Conservation (phyloP, 352 stramenopile species). For the Globisporangium nagaii region DNA sequence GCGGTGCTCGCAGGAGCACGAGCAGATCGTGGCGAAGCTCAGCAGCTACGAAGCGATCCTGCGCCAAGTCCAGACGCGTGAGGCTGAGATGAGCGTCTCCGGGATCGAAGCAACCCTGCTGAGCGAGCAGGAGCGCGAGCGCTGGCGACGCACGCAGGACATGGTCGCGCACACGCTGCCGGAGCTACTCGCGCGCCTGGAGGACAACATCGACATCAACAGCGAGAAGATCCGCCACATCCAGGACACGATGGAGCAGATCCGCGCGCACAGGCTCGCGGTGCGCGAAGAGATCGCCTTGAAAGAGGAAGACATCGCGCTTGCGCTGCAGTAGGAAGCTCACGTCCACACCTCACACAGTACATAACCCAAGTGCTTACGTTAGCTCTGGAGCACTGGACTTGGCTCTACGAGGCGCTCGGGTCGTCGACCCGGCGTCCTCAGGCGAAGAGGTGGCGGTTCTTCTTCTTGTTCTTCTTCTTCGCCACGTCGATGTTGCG, state of each 20-base stretch:
- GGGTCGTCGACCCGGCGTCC: too few species aligned
- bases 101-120: constrained; percentile 20
- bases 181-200: constrained; percentile 38
- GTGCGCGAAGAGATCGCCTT: constrained; percentile 55
- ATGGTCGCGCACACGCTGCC: constrained; percentile 54
- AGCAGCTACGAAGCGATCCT: constrained; percentile 38
- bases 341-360: too few species aligned
- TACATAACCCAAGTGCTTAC: too few species aligned
- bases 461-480: constrained; percentile 87
- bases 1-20: constrained; percentile 34
- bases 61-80: constrained; percentile 18
- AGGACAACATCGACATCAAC: constrained; percentile 66
- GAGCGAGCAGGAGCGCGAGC: constrained; percentile 27
- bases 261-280: constrained; percentile 37
- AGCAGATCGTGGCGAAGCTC: constrained; percentile 41
- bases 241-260: constrained; percentile 46
- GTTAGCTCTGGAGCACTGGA: too few species aligned
- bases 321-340: constrained; percentile 40
- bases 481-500: constrained; percentile 88
- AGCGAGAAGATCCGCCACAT: constrained; percentile 53
- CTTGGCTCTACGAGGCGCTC: too few species aligned
- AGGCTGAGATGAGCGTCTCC: constrained; percentile 2
- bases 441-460: constrained; percentile 62
- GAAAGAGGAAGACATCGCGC: constrained; percentile 55
- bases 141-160: constrained; percentile 39